Percentiles rank a stretch among this genome's conserved stretches.
phyloP scores from a whole-genome alignment of 2,329 filamentous ascomycete species.

The Ascochyta pisi region DNA sequence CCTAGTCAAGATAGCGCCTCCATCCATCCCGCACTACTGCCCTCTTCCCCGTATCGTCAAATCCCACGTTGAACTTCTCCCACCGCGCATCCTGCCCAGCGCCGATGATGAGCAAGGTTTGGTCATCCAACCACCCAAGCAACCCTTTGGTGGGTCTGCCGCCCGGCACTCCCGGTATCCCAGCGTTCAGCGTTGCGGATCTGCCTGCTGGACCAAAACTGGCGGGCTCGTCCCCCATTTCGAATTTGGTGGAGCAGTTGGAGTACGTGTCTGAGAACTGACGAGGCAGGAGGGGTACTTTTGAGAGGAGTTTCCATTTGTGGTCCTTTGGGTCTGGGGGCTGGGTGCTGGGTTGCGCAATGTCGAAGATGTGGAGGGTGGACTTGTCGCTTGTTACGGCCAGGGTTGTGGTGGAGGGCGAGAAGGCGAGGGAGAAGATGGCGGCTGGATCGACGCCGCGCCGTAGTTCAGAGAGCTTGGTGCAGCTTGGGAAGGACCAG shows the following conservation, averaged over 20 bases:
- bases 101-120: conserved; percentile 76
- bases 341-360: conserved; percentile 53
- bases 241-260: conserved; percentile 80
- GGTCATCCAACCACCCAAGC: conserved; percentile 82
- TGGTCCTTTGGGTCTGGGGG: conserved; percentile 33
- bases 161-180: conserved; percentile 60
- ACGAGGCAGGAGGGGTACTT: conserved; percentile 82
- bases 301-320: conserved; percentile 87
- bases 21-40: conserved; percentile 76
- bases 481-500: conserved; percentile 80
- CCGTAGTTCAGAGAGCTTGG: conserved; percentile 81
- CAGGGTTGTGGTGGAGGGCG: conserved; percentile 77
- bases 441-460: conserved; percentile 87
- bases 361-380: conserved; percentile 90
- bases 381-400: conserved; percentile 97
- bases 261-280: conserved; percentile 91
- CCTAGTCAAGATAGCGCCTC: conserved; percentile 73
- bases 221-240: conserved; percentile 75
- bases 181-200: conserved; percentile 50
- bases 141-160: conserved; percentile 77
- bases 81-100: conserved; percentile 82
- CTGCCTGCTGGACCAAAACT: conserved; percentile 37
- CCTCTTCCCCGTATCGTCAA: conserved; percentile 69
- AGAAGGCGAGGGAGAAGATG: conserved; percentile 88
- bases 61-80: conserved; percentile 72